phyloP scores from a whole-genome alignment of 1,284 basidiomycete species.

The Apiotrichum gamsii region DNA sequence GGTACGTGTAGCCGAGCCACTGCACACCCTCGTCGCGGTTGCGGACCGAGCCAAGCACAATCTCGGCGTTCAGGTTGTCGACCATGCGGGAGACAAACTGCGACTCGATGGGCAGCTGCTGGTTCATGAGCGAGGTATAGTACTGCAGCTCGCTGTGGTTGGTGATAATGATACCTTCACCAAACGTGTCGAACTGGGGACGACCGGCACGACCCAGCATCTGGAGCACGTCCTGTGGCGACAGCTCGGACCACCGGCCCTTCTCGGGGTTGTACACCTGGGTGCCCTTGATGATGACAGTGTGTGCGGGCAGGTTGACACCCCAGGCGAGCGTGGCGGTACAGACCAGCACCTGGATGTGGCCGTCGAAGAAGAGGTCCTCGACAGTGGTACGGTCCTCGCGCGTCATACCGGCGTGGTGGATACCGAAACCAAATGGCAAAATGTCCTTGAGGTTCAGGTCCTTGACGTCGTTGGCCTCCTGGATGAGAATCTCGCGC shows the following conservation, averaged over 20 bases:
- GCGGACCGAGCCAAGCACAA: constrained; percentile 89
- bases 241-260: constrained; percentile 93
- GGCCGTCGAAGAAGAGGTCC: constrained; percentile 87
- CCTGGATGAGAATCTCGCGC: constrained; percentile 77
- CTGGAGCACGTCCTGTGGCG: constrained; percentile 93
- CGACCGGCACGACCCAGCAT: constrained; percentile 98
- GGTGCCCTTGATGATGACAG: constrained; percentile 98
- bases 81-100: constrained; percentile 90
- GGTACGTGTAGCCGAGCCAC: constrained; percentile 91
- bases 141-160: constrained; percentile 96
- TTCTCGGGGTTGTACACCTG: constrained; percentile 99
- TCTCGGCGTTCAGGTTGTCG: constrained; percentile 96
- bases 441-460: constrained; percentile 79
- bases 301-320: constrained; percentile 96
- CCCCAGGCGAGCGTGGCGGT: constrained; percentile 99
- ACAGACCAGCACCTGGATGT: constrained; percentile 90
- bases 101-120: constrained; percentile 93
- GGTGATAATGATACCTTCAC: constrained; percentile 98
- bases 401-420: constrained; percentile 98
- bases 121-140: constrained; percentile 87
- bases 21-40: constrained; percentile 97
- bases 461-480: constrained; percentile 79
- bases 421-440: constrained; percentile 95
- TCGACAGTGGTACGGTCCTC: constrained; percentile 90
- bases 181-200: constrained; percentile 94